Evolutionary conservation across 495 filamentous ascomycete species (phyloP).

Genomic region (Jackrogersella multiformis): DNA sequence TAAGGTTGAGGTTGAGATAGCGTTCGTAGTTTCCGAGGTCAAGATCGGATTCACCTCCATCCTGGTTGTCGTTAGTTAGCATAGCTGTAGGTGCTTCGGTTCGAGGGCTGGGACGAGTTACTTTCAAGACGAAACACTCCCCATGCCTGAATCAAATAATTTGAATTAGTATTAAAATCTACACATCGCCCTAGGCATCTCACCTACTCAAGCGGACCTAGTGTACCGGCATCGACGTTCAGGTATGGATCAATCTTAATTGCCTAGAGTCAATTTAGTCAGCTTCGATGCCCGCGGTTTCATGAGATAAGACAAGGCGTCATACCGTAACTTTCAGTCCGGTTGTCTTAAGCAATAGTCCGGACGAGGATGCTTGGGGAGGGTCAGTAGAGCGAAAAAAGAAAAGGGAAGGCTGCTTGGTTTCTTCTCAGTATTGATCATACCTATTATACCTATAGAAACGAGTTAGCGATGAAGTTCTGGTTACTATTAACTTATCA

Average conservation of each 20-base stretch:
- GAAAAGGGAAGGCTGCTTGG: background rate
- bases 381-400: constrained; percentile 25
- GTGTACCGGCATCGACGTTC: constrained; percentile 81
- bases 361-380: constrained; percentile 55
- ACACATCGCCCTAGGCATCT: constrained; percentile 2
- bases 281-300: background rate
- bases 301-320: background rate
- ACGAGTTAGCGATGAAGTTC: constrained; percentile 23
- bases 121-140: constrained; percentile 54
- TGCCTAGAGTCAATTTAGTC: constrained; percentile 2
- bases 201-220: constrained; percentile 76
- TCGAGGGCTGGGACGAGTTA: constrained; percentile 40
- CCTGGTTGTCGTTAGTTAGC: constrained; percentile 45
- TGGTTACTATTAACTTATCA: constrained; percentile 63
- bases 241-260: constrained; percentile 85
- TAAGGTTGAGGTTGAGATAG: constrained; percentile 68
- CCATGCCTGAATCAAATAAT: constrained; percentile 42
- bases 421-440: background rate
- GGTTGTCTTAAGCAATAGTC: constrained; percentile 83
- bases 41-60: constrained; percentile 86
- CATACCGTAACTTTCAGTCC: constrained; percentile 67
- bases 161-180: constrained; percentile 8
- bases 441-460: constrained; percentile 33
- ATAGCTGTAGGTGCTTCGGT: background rate
- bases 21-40: constrained; percentile 98